phyloP scores from a whole-genome alignment of 2,329 filamentous ascomycete species.

The Fusarium domesticum region DNA sequence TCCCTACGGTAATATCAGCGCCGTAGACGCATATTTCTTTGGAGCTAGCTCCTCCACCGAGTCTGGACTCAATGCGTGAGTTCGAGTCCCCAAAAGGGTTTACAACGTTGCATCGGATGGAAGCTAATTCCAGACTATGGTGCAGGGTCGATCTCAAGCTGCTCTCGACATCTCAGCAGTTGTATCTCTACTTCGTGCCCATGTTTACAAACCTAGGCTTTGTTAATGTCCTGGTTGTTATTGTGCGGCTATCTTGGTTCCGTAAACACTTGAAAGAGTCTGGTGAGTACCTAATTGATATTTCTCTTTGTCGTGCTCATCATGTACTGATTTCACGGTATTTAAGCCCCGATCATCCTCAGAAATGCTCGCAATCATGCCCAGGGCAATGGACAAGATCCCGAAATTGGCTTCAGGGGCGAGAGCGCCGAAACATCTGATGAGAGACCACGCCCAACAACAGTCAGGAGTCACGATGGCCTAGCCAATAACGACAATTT shows the following conservation, averaged over 20 bases:
- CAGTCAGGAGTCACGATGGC: neutral
- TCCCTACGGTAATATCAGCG: slow-evolving; percentile 26
- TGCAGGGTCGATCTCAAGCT: slow-evolving; percentile 48
- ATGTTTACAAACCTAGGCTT: slow-evolving; percentile 48
- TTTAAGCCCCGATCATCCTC: slow-evolving; percentile 17
- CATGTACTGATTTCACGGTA: slow-evolving; percentile 1
- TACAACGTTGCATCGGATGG: neutral
- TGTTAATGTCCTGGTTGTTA: slow-evolving; percentile 48
- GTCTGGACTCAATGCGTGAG: slow-evolving; percentile 50
- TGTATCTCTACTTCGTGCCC: slow-evolving; percentile 49
- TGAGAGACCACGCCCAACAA: neutral
- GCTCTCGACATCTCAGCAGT: slow-evolving; percentile 49
- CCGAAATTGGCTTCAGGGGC: neutral
- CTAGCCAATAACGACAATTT: neutral
- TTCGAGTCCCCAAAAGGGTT: neutral
- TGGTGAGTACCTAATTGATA: slow-evolving; percentile 23
- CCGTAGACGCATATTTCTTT: slow-evolving; percentile 50
- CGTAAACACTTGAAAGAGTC: slow-evolving; percentile 41
- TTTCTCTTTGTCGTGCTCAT: neutral
- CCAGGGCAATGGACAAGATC: neutral
- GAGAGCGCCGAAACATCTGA: neutral
- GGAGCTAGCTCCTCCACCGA: slow-evolving; percentile 48
- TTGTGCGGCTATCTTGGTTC: slow-evolving; percentile 49
- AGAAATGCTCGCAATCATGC: slow-evolving; percentile 4
- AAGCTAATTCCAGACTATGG: slow-evolving; percentile 6